Percentiles rank a stretch among this genome's conserved stretches.
Evolutionary conservation across 306 rosid species (phyloP).

Genomic region (Arachis hypogaea): DNA sequence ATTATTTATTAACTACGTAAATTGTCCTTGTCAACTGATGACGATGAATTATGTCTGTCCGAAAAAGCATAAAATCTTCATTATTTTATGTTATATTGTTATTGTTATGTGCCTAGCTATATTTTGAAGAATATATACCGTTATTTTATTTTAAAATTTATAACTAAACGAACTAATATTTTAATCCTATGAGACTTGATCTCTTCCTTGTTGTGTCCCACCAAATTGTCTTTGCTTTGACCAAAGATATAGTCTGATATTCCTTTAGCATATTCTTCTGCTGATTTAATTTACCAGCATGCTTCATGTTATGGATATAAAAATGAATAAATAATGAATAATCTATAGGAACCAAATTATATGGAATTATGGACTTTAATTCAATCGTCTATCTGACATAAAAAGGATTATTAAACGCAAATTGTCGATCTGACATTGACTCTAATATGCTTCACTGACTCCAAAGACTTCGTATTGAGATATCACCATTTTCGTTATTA

Average conservation of each 20-base stretch:
- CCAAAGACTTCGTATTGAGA: no score
- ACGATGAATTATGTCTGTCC: not conserved
- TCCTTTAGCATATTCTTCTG: constrained; percentile 38
- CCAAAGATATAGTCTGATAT: constrained; percentile 9
- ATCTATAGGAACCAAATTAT: no score
- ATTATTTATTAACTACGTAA: not conserved
- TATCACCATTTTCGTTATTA: no score
- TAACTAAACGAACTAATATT: not conserved
- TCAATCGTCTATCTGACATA: no score
- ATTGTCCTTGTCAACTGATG: not conserved
- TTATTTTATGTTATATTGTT: not conserved
- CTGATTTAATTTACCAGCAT: not conserved
- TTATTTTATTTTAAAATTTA: not conserved
- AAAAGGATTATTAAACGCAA: no score
- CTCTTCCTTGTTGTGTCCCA: not conserved
- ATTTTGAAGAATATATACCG: no score
- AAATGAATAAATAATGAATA: not conserved
- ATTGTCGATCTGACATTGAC: no score
- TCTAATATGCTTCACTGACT: no score
- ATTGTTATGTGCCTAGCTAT: no score
- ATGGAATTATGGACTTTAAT: no score
- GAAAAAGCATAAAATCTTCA: not conserved
- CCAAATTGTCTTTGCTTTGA: constrained; percentile 2
- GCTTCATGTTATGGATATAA: not conserved
- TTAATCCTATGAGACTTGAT: not conserved